Percentiles rank a stretch among this genome's conserved stretches.
Evolutionary conservation across 2,329 filamentous ascomycete species (phyloP).

Genomic region (Trichocomaceae sp.): DNA sequence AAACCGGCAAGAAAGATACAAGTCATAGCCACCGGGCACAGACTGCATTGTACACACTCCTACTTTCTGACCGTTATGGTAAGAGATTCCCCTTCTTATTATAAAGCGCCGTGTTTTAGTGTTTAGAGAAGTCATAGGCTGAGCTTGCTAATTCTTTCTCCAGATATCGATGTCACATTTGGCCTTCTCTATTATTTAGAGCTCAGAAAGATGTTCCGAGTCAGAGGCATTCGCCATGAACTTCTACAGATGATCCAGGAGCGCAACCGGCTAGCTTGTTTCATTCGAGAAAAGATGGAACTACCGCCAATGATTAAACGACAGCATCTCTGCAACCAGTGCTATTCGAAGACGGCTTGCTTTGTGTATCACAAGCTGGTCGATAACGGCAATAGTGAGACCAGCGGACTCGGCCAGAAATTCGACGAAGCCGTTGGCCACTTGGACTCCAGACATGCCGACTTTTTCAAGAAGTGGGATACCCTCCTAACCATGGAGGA

Average conservation of each 20-base stretch:
- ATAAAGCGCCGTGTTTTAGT: too few relatives aligned
- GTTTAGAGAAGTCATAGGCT: too few relatives aligned
- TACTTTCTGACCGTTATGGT: constrained; percentile 86
- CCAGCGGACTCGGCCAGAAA: constrained; percentile 70
- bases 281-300: constrained; percentile 72
- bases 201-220: constrained; percentile 74
- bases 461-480: constrained; percentile 95
- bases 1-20: constrained; percentile 76
- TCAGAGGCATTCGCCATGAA: constrained; percentile 79
- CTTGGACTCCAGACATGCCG: constrained; percentile 64
- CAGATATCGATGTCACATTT: constrained; percentile 79
- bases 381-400: constrained; percentile 74
- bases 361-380: constrained; percentile 90
- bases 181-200: constrained; percentile 95
- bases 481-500: constrained; percentile 89
- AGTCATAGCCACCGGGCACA: constrained; percentile 83
- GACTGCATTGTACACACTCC: constrained; percentile 85
- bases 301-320: constrained; percentile 82
- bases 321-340: constrained; percentile 73
- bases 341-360: constrained; percentile 85
- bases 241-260: constrained; percentile 95
- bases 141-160: constrained; percentile 2
- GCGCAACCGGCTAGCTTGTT: constrained; percentile 80
- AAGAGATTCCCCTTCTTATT: constrained; percentile 23
- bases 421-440: constrained; percentile 77